phyloP scores from a whole-genome alignment of 306 rosid genomes.

The Pachyrhizus erosus region DNA sequence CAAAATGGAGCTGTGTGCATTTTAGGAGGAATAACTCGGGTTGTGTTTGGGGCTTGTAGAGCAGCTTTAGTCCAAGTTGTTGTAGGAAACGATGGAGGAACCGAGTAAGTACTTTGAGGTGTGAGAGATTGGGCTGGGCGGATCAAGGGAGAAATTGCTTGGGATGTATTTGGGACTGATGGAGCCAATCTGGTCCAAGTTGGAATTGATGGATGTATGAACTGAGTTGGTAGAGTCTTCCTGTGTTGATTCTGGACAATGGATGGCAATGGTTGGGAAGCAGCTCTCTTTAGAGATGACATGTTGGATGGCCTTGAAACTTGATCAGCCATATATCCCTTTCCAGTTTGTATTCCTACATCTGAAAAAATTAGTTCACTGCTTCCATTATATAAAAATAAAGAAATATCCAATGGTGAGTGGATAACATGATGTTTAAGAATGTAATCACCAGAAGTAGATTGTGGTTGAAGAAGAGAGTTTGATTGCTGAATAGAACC shows the following conservation, averaged over 20 bases:
- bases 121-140: conserved; percentile 12
- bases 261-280: conserved; percentile 39
- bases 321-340: conserved; percentile 33
- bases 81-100: conserved; percentile 16
- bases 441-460: conserved; percentile 36
- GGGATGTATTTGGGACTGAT: conserved; percentile 34
- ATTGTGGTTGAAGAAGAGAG: conserved; percentile 13
- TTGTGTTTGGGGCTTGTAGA: conserved; percentile 10
- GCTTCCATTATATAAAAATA: conserved; percentile 13
- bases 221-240: conserved; percentile 25
- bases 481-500: conserved; percentile 41
- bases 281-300: conserved; percentile 46
- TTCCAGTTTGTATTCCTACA: conserved; percentile 35
- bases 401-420: neutral
- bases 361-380: conserved; percentile 32
- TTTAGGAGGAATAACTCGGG: conserved; percentile 27
- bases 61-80: conserved; percentile 21
- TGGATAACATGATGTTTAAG: conserved; percentile 21
- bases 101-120: conserved; percentile 17
- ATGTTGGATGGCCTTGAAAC: conserved; percentile 24
- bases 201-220: conserved; percentile 23
- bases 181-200: conserved; percentile 22
- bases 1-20: neutral
- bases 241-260: conserved; percentile 36
- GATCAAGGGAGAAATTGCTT: conserved; percentile 20